Evolutionary conservation across 2,329 filamentous ascomycete species (phyloP).

Genomic region (Exophiala aquamarina): DNA sequence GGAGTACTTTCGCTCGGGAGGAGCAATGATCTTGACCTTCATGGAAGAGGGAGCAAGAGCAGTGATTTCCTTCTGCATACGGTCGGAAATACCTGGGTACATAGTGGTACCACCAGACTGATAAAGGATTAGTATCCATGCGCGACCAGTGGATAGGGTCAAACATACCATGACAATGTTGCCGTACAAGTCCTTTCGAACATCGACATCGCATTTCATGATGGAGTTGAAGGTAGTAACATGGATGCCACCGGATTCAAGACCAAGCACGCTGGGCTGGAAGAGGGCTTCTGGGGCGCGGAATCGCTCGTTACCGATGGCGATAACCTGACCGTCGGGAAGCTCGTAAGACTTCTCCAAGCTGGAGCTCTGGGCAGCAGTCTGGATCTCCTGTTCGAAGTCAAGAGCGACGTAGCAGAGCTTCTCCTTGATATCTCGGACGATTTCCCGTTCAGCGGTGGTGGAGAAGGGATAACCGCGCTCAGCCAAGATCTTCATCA

Average conservation of each 20-base stretch:
- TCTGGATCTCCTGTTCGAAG: conserved; percentile 99
- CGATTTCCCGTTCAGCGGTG: conserved; percentile 99
- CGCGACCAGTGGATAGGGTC: conserved; percentile 2
- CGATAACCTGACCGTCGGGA: conserved; percentile 99
- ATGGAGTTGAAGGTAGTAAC: conserved; percentile 99
- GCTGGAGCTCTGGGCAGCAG: conserved; percentile 95
- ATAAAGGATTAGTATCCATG: conserved; percentile 22
- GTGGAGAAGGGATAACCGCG: conserved; percentile 99
- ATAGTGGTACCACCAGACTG: conserved; percentile 99
- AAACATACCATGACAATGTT: conserved; percentile 99
- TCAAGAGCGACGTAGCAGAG: conserved; percentile 99
- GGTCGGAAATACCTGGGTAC: conserved; percentile 99
- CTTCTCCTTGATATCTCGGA: conserved; percentile 99
- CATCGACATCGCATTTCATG: conserved; percentile 99
- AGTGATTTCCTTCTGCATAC: conserved; percentile 99
- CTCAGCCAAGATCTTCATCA: conserved; percentile 99
- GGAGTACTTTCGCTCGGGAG: conserved; percentile 99
- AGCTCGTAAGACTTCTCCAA: conserved; percentile 99
- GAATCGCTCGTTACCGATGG: conserved; percentile 99
- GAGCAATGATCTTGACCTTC: conserved; percentile 99
- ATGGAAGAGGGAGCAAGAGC: conserved; percentile 98
- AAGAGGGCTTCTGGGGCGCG: conserved; percentile 99
- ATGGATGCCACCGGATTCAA: conserved; percentile 98
- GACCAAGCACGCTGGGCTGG: conserved; percentile 97
- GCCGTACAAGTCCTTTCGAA: conserved; percentile 99